A percentile compares a stretch with the other conserved stretches of the same genome.
These are phyloP conservation scores for Mycena indigotica DNA, from an alignment of 768 basidiomycete genomes.

Conservation along the genomic window DNA sequence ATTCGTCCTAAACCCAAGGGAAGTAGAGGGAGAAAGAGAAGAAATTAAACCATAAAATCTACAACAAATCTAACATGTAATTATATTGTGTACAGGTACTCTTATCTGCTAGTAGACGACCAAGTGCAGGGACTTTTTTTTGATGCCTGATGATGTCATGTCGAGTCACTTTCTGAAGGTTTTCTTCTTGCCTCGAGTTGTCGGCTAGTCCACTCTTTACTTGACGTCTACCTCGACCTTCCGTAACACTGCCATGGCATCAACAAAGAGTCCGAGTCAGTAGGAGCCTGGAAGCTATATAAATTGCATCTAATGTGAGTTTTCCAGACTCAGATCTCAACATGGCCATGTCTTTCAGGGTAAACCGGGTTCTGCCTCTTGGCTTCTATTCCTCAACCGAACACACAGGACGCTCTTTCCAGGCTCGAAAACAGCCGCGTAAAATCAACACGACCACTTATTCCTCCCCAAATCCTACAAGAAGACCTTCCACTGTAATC, in stretches of 20 bases:
- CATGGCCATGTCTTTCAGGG: constrained; percentile 72
- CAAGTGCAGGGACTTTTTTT: background rate
- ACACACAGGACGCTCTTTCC: constrained; percentile 58
- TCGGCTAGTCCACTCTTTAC: background rate
- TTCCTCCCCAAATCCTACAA: constrained; percentile 92
- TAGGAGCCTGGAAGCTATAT: background rate
- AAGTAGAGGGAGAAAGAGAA: constrained; percentile 12
- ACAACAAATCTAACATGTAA: constrained; percentile 10
- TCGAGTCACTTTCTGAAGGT: too few species aligned
- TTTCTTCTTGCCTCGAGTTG: background rate
- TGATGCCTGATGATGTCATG: too few species aligned
- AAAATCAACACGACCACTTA: constrained; percentile 82
- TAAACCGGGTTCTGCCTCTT: background rate
- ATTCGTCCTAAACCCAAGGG: constrained; percentile 8
- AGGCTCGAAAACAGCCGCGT: constrained; percentile 88
- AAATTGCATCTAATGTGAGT: constrained; percentile 3
- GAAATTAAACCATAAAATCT: constrained; percentile 5
- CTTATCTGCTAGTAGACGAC: constrained; percentile 10
- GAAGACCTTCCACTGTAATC: constrained; percentile 89
- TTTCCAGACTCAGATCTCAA: constrained; percentile 50
- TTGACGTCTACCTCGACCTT: background rate
- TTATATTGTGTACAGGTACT: constrained; percentile 4
- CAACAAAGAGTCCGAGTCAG: constrained; percentile 9
- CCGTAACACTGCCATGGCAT: background rate
- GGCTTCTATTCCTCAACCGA: background rate